Evolutionary conservation across 768 basidiomycete species (phyloP).

Genomic region (Podaxis pistillaris): DNA sequence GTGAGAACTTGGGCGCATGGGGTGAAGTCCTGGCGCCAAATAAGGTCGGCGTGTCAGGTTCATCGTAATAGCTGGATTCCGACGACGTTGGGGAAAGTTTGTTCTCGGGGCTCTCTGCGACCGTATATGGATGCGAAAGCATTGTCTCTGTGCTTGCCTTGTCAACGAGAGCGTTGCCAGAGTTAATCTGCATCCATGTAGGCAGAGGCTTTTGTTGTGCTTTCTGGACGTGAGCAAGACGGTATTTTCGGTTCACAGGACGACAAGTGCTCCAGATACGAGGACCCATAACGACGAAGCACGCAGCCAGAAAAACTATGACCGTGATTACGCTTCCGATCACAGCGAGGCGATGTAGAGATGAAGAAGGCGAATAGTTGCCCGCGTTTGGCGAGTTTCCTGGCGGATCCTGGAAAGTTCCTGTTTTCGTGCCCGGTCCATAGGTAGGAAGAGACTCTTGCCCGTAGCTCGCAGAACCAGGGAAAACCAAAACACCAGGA

Average conservation of each 20-base stretch:
- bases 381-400: not conserved
- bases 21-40: conserved; percentile 12
- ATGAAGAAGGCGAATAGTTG: not conserved
- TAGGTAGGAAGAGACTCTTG: not conserved
- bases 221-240: not conserved
- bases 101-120: not conserved
- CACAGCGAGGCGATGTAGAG: conserved; percentile 2
- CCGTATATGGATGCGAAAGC: not conserved
- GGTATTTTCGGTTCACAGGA: not conserved
- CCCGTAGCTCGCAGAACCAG: not conserved
- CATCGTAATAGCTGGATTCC: conserved; percentile 13
- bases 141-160: not conserved
- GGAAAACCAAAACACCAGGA: conserved; percentile 6
- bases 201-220: not conserved
- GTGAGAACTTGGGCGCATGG: conserved; percentile 1
- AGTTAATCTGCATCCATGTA: not conserved
- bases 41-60: not conserved
- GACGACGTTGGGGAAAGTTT: conserved; percentile 18
- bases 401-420: not conserved
- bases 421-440: not conserved
- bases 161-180: not conserved
- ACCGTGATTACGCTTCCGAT: conserved; percentile 2
- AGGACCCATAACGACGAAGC: conserved; percentile 8
- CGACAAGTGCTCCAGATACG: conserved; percentile 4
- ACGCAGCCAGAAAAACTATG: not conserved